Evolutionary conservation across 1,284 basidiomycete species (phyloP).

Genomic region (Cutaneotrichosporon cutaneum): DNA sequence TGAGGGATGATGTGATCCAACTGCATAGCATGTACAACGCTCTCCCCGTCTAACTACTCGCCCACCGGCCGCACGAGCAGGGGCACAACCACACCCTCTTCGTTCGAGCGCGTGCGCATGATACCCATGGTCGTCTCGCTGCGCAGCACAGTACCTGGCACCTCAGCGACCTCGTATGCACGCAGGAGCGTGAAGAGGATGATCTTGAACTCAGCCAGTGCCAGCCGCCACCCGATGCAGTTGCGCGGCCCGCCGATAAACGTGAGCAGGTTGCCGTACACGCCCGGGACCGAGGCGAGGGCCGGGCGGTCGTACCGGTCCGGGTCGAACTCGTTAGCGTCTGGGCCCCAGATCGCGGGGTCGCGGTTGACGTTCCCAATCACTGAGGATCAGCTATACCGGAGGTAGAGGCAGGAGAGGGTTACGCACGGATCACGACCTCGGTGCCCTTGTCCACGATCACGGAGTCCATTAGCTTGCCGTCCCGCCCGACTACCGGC

Average conservation of each 20-base stretch:
- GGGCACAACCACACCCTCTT: conserved; percentile 49
- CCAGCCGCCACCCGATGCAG: conserved; percentile 67
- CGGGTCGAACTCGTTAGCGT: conserved; percentile 63
- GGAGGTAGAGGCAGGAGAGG: background rate
- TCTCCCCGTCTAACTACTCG: background rate
- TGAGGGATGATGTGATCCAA: too few species aligned
- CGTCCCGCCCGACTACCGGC: conserved; percentile 51
- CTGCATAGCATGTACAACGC: background rate
- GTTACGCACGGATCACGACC: conserved; percentile 58
- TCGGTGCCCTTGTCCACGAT: conserved; percentile 60
- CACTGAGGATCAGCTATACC: conserved; percentile 27
- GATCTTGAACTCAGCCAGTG: conserved; percentile 62
- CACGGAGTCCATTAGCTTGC: conserved; percentile 57
- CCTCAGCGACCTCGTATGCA: conserved; percentile 59
- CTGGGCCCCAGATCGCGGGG: conserved; percentile 64
- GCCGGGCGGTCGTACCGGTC: conserved; percentile 26
- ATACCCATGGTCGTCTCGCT: conserved; percentile 39
- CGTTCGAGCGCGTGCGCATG: conserved; percentile 28
- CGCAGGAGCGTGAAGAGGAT: conserved; percentile 59
- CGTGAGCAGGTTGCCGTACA: conserved; percentile 56
- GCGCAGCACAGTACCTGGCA: conserved; percentile 40
- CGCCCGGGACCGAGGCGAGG: conserved; percentile 55
- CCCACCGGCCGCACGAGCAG: conserved; percentile 31
- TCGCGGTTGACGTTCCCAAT: conserved; percentile 60
- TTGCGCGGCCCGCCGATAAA: conserved; percentile 63